These are phyloP conservation scores for Solanum hybrid DNA, from an alignment of 305 asterid species.

Conservation along the genomic window DNA sequence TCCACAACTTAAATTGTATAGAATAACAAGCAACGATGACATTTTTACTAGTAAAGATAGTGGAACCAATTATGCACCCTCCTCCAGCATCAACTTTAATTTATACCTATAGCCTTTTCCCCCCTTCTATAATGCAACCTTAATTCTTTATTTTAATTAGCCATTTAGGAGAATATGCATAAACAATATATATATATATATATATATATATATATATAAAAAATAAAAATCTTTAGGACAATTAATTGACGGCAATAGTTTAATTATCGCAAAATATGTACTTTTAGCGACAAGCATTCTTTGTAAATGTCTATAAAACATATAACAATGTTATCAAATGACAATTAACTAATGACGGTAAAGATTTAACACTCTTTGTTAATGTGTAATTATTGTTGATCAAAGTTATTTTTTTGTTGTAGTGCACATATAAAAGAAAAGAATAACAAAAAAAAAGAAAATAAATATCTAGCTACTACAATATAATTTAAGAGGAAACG, in stretches of 20 bases:
- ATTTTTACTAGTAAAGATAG: slow-evolving; percentile 7
- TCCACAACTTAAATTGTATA: not conserved
- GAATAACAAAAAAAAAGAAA: not conserved
- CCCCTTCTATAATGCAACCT: not conserved
- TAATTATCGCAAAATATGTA: not conserved
- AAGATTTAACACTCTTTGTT: not conserved
- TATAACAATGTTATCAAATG: no score
- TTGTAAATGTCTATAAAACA: no score
- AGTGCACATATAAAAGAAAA: not conserved
- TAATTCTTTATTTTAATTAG: not conserved
- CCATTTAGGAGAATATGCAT: not conserved
- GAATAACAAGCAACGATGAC: slow-evolving; percentile 11
- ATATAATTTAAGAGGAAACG: not conserved
- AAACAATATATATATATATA: not conserved
- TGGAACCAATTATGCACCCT: slow-evolving; percentile 7
- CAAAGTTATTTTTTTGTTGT: no score
- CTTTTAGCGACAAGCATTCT: no score
- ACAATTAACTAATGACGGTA: no score
- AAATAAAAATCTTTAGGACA: not conserved
- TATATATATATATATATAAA: no score
- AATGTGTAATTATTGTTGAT: no score
- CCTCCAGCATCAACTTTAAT: not conserved
- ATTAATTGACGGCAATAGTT: no score
- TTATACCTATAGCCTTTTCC: not conserved
- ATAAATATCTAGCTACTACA: not conserved